Conservation (phyloP, 768 basidiomycete species). For the Porphyrellus cyaneotinctus region DNA sequence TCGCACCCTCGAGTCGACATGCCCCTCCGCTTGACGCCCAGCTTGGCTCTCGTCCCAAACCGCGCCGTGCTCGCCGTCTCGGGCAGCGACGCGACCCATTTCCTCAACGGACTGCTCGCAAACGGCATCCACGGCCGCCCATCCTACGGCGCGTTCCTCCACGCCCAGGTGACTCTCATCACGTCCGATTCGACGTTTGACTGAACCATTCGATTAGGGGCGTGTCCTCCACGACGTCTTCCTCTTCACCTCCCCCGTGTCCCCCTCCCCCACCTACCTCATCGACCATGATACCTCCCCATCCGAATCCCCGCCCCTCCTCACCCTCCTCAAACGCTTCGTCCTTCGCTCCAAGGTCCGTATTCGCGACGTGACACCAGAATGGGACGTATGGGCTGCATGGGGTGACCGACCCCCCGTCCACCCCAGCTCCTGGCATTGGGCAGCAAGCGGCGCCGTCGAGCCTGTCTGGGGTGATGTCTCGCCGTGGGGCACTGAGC, state of each 20-base stretch:
- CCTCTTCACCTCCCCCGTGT: constrained; percentile 58
- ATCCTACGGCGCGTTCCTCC: constrained; percentile 68
- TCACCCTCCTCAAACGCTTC: constrained; percentile 75
- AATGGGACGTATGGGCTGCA: constrained; percentile 78
- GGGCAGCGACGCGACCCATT: constrained; percentile 76
- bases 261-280: constrained; percentile 52
- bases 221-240: constrained; percentile 88
- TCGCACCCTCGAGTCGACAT: constrained; percentile 21
- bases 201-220: constrained; percentile 48
- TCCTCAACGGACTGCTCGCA: constrained; percentile 75
- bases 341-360: constrained; percentile 88
- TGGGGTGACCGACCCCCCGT: constrained; percentile 55
- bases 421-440: constrained; percentile 46
- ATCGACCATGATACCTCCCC: constrained; percentile 67
- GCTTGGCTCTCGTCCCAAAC: constrained; percentile 58
- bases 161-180: constrained; percentile 66
- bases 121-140: constrained; percentile 48
- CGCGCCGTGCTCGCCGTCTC: constrained; percentile 70
- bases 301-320: constrained; percentile 56
- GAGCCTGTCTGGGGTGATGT: constrained; percentile 66
- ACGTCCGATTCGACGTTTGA: background rate
- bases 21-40: constrained; percentile 44
- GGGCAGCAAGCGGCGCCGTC: constrained; percentile 67
- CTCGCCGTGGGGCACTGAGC: constrained; percentile 59
- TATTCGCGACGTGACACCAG: constrained; percentile 68